Percentiles rank a stretch among this genome's conserved stretches.
Evolutionary conservation across 1,284 basidiomycete species (phyloP).

Genomic region (Retiboletus flavoniger): DNA sequence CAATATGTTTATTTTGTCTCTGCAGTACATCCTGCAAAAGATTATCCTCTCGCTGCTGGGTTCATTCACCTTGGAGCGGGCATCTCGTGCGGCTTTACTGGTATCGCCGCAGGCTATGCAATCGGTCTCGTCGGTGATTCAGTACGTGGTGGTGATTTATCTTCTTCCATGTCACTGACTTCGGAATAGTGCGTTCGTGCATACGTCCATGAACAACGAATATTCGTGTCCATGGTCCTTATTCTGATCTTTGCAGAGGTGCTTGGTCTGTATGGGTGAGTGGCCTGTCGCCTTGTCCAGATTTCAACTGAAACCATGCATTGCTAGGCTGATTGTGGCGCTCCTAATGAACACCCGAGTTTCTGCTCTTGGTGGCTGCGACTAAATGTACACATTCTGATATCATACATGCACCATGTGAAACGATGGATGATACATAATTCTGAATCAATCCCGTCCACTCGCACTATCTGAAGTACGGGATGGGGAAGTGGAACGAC

Average conservation of each 20-base stretch:
- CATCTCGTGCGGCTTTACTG: conserved; percentile 88
- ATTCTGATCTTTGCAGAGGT: conserved; percentile 96
- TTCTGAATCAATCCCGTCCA: conserved; percentile 14
- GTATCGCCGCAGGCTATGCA: conserved; percentile 96
- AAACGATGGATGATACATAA: conserved; percentile 12
- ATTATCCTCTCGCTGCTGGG: conserved; percentile 79
- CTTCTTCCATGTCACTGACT: conserved; percentile 5
- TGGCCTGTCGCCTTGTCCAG: conserved; percentile 8
- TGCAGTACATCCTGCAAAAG: conserved; percentile 60
- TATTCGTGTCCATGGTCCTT: conserved; percentile 89
- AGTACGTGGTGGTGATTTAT: conserved; percentile 45
- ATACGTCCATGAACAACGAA: conserved; percentile 81
- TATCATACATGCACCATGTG: conserved; percentile 16
- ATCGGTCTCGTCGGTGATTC: conserved; percentile 96
- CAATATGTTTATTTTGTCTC: conserved; percentile 12
- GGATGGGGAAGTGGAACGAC: conserved; percentile 26
- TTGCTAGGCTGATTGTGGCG: conserved; percentile 77
- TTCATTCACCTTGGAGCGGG: conserved; percentile 96
- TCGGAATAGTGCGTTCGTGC: conserved; percentile 62
- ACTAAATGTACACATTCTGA: conserved; percentile 16
- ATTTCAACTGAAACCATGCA: neutral
- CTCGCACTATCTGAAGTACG: conserved; percentile 15
- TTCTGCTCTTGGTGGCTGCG: conserved; percentile 30
- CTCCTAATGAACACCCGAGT: conserved; percentile 82
- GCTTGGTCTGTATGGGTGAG: conserved; percentile 82